Base-by-base conservation (phyloP, 495 filamentous ascomycete genomes). In the Hapsidospora chrysogenum region DNA sequence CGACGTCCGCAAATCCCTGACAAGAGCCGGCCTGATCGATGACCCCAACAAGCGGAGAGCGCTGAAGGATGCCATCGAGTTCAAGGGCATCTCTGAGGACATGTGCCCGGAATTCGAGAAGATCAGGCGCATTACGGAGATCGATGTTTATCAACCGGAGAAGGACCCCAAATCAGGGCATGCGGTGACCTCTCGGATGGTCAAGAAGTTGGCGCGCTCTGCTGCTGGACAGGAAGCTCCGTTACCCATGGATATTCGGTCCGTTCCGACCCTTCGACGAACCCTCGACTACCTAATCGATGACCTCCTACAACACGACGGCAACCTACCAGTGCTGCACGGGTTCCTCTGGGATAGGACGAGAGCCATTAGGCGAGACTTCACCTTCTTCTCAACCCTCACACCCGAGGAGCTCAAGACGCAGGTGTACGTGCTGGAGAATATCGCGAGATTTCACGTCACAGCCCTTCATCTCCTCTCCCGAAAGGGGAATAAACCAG, bases 61-160 rank as follows among this genome's bases (percentile, higher is more conserved):
- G 23, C 67, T 96, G 21, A 72, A 78, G 27, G 72, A 94, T 39
- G 86, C 89, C 3, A 80, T 95, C 29, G 78, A 78, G 3, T 86
- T 85, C 14, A 76, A 82, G 36, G 89, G 87, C 8, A 87, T 79
- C 36, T 96, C 86, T 48, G 72, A 80, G 42, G 76, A 83, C 40
- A 95, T 93, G 86, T 99, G 92, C 52, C 83, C 92, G 0, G 77
- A 87, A 42, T 94, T 74, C 47, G 92, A 99, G 57, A 63, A 77
- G 25, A 67, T 86, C 10, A 71, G 78, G 21, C 72, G 86, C 14
- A 85, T 92, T 33, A 72, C 78, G 40, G 64, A 77, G 43, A 51
- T 50, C 34, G 64, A 76, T 42, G 57, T 77, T 19, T 64, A 63
- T 50, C 43, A 40, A 2, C 53, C 64, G 7, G 75, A 80, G 51